Percentiles rank a stretch among this genome's conserved stretches.
Evolutionary conservation across 2,329 filamentous ascomycete species (phyloP).

Genomic region (Sporothrix euskadiensis): DNA sequence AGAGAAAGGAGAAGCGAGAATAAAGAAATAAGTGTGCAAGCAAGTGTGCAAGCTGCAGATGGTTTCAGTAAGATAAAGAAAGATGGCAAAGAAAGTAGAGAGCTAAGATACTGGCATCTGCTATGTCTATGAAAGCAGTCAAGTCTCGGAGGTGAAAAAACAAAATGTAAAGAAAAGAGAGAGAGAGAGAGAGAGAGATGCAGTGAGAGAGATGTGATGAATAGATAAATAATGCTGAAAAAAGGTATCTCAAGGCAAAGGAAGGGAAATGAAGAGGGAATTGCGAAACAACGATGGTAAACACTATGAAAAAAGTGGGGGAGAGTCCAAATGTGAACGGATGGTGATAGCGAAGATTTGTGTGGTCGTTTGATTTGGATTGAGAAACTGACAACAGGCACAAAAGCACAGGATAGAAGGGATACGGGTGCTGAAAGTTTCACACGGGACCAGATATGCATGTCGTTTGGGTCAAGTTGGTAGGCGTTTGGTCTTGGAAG

Average conservation of each 20-base stretch:
- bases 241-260: neutral
- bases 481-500: constrained; percentile 22
- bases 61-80: neutral
- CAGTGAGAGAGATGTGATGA: neutral
- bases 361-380: neutral
- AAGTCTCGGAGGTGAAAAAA: neutral
- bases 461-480: constrained; percentile 24
- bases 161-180: neutral
- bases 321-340: neutral
- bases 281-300: constrained; percentile 1
- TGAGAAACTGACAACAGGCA: constrained; percentile 18
- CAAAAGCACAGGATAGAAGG: constrained; percentile 16
- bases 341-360: neutral
- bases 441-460: constrained; percentile 27
- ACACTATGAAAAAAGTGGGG: neutral
- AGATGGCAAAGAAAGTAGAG: constrained; percentile 15
- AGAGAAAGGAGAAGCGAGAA: neutral
- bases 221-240: neutral
- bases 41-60: neutral
- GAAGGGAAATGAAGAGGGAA: neutral
- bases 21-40: neutral
- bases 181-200: neutral
- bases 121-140: neutral
- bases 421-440: neutral
- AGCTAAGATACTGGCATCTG: neutral